Base-by-base conservation (phyloP, 2,329 filamentous ascomycete species). In the Canariomyces notabilis region DNA sequence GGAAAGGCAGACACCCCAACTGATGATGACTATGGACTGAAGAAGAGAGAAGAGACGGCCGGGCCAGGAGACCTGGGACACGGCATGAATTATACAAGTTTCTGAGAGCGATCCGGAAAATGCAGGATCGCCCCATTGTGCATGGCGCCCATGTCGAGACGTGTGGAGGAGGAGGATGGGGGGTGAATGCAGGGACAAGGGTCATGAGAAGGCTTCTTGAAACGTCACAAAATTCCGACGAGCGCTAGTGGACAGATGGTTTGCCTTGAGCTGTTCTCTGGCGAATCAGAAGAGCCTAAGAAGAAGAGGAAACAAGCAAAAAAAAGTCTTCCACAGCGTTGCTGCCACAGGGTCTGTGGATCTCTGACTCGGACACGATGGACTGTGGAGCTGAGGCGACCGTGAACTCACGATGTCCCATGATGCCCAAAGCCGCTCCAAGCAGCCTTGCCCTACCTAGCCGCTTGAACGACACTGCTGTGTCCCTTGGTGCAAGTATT, bases 21-120 rank as follows among this genome's bases (percentile, higher is more conserved):
- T 48, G 50, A 57, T 48, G 50, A 57, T 45, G 43, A 46, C 38
- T 40, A 41, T 57, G 29, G 34, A 32, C 34, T 49, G 60, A 59
- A 56, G 54, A 59, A 58, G 57, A 41, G 57, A 53, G 61, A 59
- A 56, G 46, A 50, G 42, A 55, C 58, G 37, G 32, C 42, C 45
- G 45, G 45, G 41, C 46, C 46, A 36, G 42, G 38, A 44, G 51
- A 59, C 49, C 48, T 49, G 55, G 58, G 58, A 61, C 58, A 60
- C 60, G 61, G 60, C 64, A 67, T 65, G 62, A 66, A 63, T 53
- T 69, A 69, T 73, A 72, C 68, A 57, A 56, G 58, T 53, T 56
- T 54, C 48, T 49, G 48, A 53, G 48, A 54, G 48, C 40, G 47
- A 48, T 48, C 47, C 56, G 58, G 52, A 60, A 55, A 60, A 60